These are phyloP conservation scores for Rehmannia glutinosa DNA, from an alignment of 257 asterid genomes.

Conservation along the genomic window DNA sequence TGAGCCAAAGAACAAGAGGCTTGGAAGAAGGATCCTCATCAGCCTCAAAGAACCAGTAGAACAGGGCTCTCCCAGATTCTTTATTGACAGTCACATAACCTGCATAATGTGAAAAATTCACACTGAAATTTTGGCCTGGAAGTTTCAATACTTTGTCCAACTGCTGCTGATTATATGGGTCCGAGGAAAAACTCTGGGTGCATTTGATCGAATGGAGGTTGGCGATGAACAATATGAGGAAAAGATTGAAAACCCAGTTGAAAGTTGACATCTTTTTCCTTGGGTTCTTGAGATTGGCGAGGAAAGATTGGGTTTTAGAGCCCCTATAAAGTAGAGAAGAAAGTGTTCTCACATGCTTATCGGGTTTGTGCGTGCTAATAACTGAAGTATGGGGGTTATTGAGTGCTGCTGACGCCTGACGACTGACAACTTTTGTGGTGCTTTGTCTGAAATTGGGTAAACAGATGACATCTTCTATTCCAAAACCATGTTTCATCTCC, in stretches of 20 bases:
- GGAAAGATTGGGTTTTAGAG: too few species aligned
- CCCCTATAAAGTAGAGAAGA: too few species aligned
- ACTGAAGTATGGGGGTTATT: too few species aligned
- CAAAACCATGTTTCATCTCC: too few species aligned
- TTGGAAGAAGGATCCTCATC: conserved; percentile 75
- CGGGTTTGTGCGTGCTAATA: too few species aligned
- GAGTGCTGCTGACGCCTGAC: too few species aligned
- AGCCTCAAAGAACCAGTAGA: conserved; percentile 95
- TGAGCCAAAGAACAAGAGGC: conserved; percentile 92
- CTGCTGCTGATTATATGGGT: conserved; percentile 39
- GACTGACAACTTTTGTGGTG: too few species aligned
- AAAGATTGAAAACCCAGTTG: conserved; percentile 39
- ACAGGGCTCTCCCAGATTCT: conserved; percentile 60
- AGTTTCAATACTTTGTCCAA: conserved; percentile 52
- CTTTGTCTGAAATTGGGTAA: too few species aligned
- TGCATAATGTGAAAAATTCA: conserved; percentile 66
- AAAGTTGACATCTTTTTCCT: conserved; percentile 43
- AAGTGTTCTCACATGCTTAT: too few species aligned
- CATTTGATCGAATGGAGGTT: conserved; percentile 33
- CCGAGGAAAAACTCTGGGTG: conserved; percentile 7
- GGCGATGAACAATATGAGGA: conserved; percentile 22
- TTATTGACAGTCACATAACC: conserved; percentile 67
- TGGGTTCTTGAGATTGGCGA: conserved; percentile 21
- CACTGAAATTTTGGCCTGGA: conserved; percentile 75
- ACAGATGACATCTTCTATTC: too few species aligned